Evolutionary conservation across 2,329 filamentous ascomycete species (phyloP).

Genomic region (Ilyonectria mors-panacis): DNA sequence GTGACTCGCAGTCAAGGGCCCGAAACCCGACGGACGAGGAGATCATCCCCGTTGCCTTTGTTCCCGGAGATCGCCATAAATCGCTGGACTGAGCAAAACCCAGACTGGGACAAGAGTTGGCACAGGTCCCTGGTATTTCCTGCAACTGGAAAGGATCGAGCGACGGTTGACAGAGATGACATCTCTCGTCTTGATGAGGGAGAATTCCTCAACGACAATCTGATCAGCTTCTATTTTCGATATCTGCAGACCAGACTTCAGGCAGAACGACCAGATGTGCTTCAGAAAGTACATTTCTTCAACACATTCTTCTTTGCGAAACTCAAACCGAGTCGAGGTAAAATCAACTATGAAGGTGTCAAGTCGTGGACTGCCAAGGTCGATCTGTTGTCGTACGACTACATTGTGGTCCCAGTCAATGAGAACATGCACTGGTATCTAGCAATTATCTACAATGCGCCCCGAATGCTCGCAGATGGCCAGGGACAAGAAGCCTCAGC

Average conservation of each 20-base stretch:
- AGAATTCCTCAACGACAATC: conserved; percentile 91
- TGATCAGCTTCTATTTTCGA: conserved; percentile 90
- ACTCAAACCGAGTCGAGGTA: conserved; percentile 73
- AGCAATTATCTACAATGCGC: conserved; percentile 93
- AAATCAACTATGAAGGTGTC: conserved; percentile 88
- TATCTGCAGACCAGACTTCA: conserved; percentile 76
- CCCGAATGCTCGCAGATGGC: conserved; percentile 66
- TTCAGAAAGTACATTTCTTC: conserved; percentile 85
- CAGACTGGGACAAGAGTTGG: conserved; percentile 68
- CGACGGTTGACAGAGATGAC: conserved; percentile 79
- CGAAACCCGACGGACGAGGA: conserved; percentile 47
- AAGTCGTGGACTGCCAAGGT: conserved; percentile 89
- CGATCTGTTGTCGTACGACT: conserved; percentile 89
- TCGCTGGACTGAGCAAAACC: conserved; percentile 67
- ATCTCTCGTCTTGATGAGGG: conserved; percentile 85
- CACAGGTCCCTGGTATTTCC: conserved; percentile 74
- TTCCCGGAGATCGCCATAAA: conserved; percentile 37
- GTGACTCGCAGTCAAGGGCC: conserved; percentile 31
- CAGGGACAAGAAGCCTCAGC: conserved; percentile 24
- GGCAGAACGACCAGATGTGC: conserved; percentile 66
- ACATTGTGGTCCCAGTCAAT: conserved; percentile 93
- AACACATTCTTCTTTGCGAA: conserved; percentile 93
- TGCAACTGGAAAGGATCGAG: conserved; percentile 69
- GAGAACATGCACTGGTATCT: conserved; percentile 93
- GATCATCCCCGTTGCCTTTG: conserved; percentile 32